Evolutionary conservation across 2,329 filamentous ascomycete species (phyloP).

Genomic region (Sporothrix pseudoabietina): DNA sequence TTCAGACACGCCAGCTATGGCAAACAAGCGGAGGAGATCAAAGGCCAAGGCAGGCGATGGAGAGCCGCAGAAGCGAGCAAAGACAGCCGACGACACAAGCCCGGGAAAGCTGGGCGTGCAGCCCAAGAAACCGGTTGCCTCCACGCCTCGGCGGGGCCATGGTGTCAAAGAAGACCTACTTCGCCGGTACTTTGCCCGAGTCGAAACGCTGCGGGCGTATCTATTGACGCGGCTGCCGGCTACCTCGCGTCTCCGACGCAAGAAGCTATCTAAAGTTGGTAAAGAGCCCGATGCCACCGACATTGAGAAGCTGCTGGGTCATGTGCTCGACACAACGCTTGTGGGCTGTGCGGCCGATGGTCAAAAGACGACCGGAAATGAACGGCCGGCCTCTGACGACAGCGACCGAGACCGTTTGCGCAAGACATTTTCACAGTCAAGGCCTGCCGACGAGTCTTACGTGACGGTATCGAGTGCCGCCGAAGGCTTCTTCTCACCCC

Average conservation of each 20-base stretch:
- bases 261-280: slow-evolving; percentile 51
- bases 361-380: not conserved
- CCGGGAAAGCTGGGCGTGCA: not conserved
- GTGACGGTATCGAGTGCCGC: slow-evolving; percentile 55
- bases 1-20: not conserved
- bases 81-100: not conserved
- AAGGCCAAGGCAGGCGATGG: not conserved
- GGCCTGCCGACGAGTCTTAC: slow-evolving; percentile 58
- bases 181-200: slow-evolving; percentile 65
- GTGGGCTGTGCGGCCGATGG: slow-evolving; percentile 56
- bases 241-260: slow-evolving; percentile 65
- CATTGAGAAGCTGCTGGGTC: slow-evolving; percentile 50
- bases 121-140: not conserved
- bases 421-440: slow-evolving; percentile 60
- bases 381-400: not conserved
- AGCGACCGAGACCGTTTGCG: slow-evolving; percentile 58
- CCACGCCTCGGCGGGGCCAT: not conserved
- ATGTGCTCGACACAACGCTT: slow-evolving; percentile 69
- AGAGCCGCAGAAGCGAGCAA: not conserved
- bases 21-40: slow-evolving; percentile 1
- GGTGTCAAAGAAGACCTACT: slow-evolving; percentile 62
- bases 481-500: slow-evolving; percentile 53
- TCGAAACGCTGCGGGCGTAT: slow-evolving; percentile 70
- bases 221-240: slow-evolving; percentile 65
- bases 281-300: slow-evolving; percentile 28